Evolutionary conservation across 768 basidiomycete species (phyloP).

Genomic region (Mycena chlorophos): DNA sequence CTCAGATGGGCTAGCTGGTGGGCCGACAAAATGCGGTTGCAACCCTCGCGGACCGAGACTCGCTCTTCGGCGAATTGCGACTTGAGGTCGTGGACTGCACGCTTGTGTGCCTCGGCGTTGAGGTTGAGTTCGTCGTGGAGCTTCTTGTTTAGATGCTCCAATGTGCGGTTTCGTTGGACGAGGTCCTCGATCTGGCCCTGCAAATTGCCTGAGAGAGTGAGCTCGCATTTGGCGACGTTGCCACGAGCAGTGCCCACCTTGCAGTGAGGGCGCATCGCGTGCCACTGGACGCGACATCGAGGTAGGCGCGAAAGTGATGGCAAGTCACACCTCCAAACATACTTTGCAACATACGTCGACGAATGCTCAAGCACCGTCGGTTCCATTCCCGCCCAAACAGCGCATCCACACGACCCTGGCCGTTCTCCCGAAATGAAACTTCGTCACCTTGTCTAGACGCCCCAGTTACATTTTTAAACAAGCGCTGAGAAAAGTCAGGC

Average conservation of each 20-base stretch:
- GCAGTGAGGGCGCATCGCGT: conserved; percentile 42
- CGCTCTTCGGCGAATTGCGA: conserved; percentile 54
- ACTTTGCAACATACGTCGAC: too few species aligned
- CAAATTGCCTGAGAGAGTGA: too few species aligned
- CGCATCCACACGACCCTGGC: too few species aligned
- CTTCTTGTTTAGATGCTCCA: conserved; percentile 61
- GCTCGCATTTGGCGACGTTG: too few species aligned
- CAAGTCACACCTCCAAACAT: too few species aligned
- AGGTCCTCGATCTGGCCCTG: conserved; percentile 73
- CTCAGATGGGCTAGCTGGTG: conserved; percentile 68
- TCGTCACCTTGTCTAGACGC: too few species aligned
- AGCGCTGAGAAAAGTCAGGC: conserved; percentile 1
- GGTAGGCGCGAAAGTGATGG: too few species aligned
- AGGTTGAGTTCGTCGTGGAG: conserved; percentile 48
- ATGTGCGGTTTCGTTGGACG: conserved; percentile 63
- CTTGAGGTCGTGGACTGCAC: conserved; percentile 44
- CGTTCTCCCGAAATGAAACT: too few species aligned
- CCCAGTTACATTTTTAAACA: not conserved
- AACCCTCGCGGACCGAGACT: conserved; percentile 60
- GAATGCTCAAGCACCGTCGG: too few species aligned
- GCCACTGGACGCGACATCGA: not conserved
- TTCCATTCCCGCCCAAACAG: too few species aligned
- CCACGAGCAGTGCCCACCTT: too few species aligned
- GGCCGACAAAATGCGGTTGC: conserved; percentile 59
- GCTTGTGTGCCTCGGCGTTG: conserved; percentile 45